phyloP scores from a whole-genome alignment of 768 basidiomycete species.

The Xerocomus brunneocitrinus region DNA sequence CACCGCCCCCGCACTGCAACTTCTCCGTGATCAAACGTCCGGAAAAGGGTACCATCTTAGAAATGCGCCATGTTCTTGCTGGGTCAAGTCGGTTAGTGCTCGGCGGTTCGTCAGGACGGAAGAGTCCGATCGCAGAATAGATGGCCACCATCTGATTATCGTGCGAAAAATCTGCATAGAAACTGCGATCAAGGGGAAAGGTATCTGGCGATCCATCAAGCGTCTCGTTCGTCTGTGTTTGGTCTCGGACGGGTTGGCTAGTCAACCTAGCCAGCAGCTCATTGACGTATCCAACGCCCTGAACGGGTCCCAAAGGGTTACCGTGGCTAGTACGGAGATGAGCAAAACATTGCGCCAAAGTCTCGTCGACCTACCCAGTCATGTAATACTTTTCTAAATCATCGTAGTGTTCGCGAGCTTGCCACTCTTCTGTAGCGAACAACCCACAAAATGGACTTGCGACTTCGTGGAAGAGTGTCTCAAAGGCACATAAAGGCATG shows the following conservation, averaged over 20 bases:
- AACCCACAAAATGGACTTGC: slow-evolving; percentile 67
- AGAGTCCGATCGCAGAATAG: slow-evolving; percentile 57
- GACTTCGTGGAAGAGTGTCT: slow-evolving; percentile 51
- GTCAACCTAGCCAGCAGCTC: slow-evolving; percentile 85
- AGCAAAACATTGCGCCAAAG: neutral
- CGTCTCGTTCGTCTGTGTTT: slow-evolving; percentile 73
- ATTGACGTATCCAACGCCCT: slow-evolving; percentile 85
- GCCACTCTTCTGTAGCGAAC: slow-evolving; percentile 63
- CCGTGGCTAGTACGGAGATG: slow-evolving; percentile 49
- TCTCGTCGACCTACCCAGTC: slow-evolving; percentile 50
- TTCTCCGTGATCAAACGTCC: slow-evolving; percentile 72
- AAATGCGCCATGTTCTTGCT: slow-evolving; percentile 47
- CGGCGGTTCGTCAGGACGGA: slow-evolving; percentile 30
- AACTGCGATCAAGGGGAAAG: slow-evolving; percentile 62
- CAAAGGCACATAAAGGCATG: slow-evolving; percentile 76
- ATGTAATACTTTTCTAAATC: slow-evolving; percentile 79
- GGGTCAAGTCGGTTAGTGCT: slow-evolving; percentile 16
- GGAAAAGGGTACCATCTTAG: slow-evolving; percentile 68
- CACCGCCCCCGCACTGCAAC: slow-evolving; percentile 40
- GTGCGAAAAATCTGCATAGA: slow-evolving; percentile 82
- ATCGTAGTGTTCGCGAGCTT: slow-evolving; percentile 59
- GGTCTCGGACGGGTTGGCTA: slow-evolving; percentile 53
- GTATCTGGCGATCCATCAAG: slow-evolving; percentile 58
- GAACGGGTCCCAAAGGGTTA: slow-evolving; percentile 62
- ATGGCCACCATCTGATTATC: slow-evolving; percentile 84